Percentiles rank a stretch among this genome's conserved stretches.
phyloP scores from a whole-genome alignment of 2,329 filamentous ascomycete species.

The Beauveria australis region DNA sequence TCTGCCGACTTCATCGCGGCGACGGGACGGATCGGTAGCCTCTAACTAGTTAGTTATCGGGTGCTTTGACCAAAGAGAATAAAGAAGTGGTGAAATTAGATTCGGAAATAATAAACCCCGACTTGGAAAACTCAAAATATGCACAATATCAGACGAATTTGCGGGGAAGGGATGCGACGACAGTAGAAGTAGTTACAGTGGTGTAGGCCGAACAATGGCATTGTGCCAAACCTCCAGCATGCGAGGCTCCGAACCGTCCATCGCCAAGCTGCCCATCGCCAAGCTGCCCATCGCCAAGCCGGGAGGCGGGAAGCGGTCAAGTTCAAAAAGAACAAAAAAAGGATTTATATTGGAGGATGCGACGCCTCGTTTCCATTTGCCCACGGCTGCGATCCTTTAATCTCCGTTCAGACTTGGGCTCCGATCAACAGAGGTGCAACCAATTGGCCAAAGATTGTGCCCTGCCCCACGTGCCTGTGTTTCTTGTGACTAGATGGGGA shows the following conservation, averaged over 20 bases:
- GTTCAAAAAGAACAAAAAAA: background rate
- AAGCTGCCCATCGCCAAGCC: conserved; percentile 3
- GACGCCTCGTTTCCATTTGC: background rate
- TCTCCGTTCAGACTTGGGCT: background rate
- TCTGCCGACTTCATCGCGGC: background rate
- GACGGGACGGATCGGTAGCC: background rate
- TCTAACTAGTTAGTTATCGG: background rate
- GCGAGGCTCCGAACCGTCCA: background rate
- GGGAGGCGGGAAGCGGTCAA: background rate
- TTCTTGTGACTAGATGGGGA: background rate
- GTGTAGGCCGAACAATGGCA: no score
- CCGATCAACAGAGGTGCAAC: background rate
- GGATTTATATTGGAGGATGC: background rate
- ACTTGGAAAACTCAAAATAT: background rate
- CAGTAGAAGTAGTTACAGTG: no score
- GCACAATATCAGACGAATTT: no score
- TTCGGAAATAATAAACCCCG: background rate
- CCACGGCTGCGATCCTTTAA: background rate
- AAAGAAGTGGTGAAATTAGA: background rate
- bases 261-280: background rate
- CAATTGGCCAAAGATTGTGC: background rate
- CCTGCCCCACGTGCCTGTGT: background rate
- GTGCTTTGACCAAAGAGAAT: background rate
- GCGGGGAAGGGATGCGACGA: no score
- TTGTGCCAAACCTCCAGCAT: background rate